Percentiles rank a stretch among this genome's conserved stretches.
phyloP scores from a whole-genome alignment of 148 eudicot species.

The Persicaria maculosa region DNA sequence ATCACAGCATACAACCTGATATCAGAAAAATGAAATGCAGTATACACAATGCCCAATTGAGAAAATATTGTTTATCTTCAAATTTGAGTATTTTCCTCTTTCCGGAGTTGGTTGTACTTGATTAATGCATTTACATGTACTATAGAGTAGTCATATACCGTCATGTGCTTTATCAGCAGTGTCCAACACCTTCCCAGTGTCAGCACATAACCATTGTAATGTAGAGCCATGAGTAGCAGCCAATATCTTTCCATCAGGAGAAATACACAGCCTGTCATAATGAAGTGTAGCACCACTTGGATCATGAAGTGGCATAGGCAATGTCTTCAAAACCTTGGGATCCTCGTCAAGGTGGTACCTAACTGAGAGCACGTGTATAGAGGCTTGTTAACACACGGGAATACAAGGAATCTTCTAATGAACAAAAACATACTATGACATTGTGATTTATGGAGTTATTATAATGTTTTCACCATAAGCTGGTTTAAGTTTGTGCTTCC shows the following conservation, averaged over 20 bases:
- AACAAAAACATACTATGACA: background rate
- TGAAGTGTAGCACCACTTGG: slow-evolving; percentile 64
- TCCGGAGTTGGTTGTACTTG: background rate
- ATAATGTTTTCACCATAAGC: background rate
- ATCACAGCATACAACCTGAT: background rate
- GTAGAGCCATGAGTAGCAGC: slow-evolving; percentile 83
- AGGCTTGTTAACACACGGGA: background rate
- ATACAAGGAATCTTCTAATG: background rate
- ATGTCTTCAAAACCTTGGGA: slow-evolving; percentile 89
- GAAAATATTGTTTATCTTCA: background rate
- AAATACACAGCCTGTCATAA: slow-evolving; percentile 79
- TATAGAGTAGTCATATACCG: slow-evolving; percentile 35
- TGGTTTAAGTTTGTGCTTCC: too few relatives aligned
- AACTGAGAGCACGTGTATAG: slow-evolving; percentile 30
- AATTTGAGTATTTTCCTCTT: background rate
- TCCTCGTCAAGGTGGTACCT: slow-evolving; percentile 97
- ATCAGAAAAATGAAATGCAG: background rate
- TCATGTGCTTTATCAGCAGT: slow-evolving; percentile 90
- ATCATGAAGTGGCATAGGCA: slow-evolving; percentile 85
- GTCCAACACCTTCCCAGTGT: slow-evolving; percentile 80
- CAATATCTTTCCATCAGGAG: slow-evolving; percentile 89
- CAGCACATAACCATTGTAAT: slow-evolving; percentile 84
- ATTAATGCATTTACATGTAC: background rate
- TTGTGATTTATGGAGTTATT: background rate
- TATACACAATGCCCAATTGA: background rate